Conservation (phyloP, 2,329 filamentous ascomycete species). For the Colletotrichum lupini region DNA sequence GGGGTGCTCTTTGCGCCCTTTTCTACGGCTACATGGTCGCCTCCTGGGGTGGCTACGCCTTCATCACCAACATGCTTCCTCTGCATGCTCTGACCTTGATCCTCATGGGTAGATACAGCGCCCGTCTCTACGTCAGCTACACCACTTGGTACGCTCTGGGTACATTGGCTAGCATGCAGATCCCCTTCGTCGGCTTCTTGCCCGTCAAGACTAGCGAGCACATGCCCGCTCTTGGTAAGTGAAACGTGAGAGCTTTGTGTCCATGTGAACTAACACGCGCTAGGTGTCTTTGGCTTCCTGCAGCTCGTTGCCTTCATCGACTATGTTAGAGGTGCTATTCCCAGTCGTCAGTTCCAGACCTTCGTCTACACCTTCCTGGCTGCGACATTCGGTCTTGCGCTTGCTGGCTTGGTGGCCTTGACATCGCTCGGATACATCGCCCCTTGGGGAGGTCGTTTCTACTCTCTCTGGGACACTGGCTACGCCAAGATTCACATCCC, state of each 20-base stretch:
- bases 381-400: slow-evolving; percentile 76
- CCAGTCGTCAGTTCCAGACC: slow-evolving; percentile 93
- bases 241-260: background rate
- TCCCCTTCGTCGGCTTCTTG: slow-evolving; percentile 97
- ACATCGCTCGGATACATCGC: slow-evolving; percentile 93
- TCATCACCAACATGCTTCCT: slow-evolving; percentile 97
- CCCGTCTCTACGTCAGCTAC: slow-evolving; percentile 93
- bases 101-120: slow-evolving; percentile 96
- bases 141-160: slow-evolving; percentile 98
- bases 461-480: slow-evolving; percentile 98
- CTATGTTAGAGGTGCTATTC: slow-evolving; percentile 87
- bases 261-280: slow-evolving; percentile 31
- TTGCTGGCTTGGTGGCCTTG: slow-evolving; percentile 83
- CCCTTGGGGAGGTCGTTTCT: slow-evolving; percentile 98
- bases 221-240: slow-evolving; percentile 92
- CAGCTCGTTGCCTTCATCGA: slow-evolving; percentile 94
- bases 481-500: slow-evolving; percentile 99
- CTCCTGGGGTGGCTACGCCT: slow-evolving; percentile 99
- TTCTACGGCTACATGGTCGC: slow-evolving; percentile 99
- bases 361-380: slow-evolving; percentile 83
- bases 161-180: slow-evolving; percentile 98
- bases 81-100: slow-evolving; percentile 94
- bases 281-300: slow-evolving; percentile 93
- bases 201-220: slow-evolving; percentile 98
- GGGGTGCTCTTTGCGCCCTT: slow-evolving; percentile 92